Conservation (phyloP, 2,329 filamentous ascomycete species). For the Aspergillus puulaauensis region DNA sequence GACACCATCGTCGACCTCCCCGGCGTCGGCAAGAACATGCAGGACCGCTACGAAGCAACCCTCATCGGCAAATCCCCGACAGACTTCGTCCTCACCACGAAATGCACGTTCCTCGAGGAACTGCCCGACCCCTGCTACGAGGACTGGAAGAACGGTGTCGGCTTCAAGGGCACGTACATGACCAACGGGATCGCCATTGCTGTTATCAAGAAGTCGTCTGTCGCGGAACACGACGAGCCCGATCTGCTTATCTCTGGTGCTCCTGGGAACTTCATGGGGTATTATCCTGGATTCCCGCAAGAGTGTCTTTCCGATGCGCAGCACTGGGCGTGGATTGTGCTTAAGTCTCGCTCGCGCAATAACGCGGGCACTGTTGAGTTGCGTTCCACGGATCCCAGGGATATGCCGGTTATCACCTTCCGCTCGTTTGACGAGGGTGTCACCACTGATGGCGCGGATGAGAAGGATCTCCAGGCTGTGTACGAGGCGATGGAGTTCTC, state of each 20-base stretch:
- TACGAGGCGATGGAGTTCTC: conserved; percentile 57
- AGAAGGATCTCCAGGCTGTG: conserved; percentile 54
- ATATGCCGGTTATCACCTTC: conserved; percentile 63
- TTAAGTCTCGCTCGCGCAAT: conserved; percentile 66
- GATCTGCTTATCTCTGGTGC: conserved; percentile 58
- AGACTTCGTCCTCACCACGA: conserved; percentile 39
- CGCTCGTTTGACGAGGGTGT: conserved; percentile 53
- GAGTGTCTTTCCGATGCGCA: conserved; percentile 36
- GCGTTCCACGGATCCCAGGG: conserved; percentile 60
- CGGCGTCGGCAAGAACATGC: conserved; percentile 64
- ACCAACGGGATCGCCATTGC: conserved; percentile 56
- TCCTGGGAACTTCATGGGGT: conserved; percentile 57
- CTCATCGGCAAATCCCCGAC: conserved; percentile 34
- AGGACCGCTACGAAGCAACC: conserved; percentile 52
- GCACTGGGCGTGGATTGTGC: conserved; percentile 49
- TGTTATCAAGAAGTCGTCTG: conserved; percentile 38
- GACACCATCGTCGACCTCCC: conserved; percentile 55
- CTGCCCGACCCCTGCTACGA: conserved; percentile 44
- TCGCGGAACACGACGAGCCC: conserved; percentile 44
- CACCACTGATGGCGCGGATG: conserved; percentile 31
- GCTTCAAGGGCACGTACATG: conserved; percentile 45
- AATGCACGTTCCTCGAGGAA: conserved; percentile 31
- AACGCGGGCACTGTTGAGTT: conserved; percentile 62
- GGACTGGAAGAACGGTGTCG: conserved; percentile 42
- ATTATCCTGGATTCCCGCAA: conserved; percentile 44